Percentiles rank a stretch among this genome's conserved stretches.
Evolutionary conservation across 2,329 filamentous ascomycete genomes (phyloP).

Genomic region (Exophiala mesophila): DNA sequence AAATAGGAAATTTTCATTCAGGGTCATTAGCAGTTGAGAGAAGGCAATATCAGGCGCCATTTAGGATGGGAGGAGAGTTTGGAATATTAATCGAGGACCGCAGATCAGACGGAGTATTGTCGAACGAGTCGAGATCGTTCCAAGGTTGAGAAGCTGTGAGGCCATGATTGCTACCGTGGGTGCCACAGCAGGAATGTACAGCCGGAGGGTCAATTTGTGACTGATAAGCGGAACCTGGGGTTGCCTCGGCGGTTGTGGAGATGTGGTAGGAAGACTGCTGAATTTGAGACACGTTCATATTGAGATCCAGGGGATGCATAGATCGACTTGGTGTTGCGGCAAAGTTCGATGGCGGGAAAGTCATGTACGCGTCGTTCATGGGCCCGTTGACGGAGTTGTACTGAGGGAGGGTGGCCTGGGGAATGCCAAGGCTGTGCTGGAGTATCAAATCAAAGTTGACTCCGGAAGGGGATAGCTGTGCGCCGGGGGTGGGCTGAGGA

Average conservation of each 20-base stretch:
- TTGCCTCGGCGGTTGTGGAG: not conserved
- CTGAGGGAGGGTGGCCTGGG: not conserved
- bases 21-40: too few relatives aligned
- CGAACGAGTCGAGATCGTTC: not conserved
- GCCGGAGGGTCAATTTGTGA: not conserved
- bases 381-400: not conserved
- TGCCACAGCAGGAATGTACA: slow-evolving; percentile 1
- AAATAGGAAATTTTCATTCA: too few relatives aligned
- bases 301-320: not conserved
- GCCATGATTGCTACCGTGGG: not conserved
- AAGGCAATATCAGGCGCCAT: not conserved
- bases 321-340: not conserved
- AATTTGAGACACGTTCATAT: not conserved
- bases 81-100: not conserved
- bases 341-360: not conserved
- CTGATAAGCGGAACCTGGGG: not conserved
- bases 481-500: not conserved
- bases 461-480: not conserved
- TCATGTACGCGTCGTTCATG: not conserved
- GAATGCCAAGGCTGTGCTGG: not conserved
- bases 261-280: not conserved
- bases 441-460: slow-evolving; percentile 1
- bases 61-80: slow-evolving; percentile 1
- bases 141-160: not conserved
- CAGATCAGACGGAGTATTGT: not conserved